Percentiles rank a stretch among this genome's conserved stretches.
These are phyloP conservation scores for Coemansia sp. DNA, from an alignment of 192 early-diverging fungal genomes.

Conservation along the genomic window DNA sequence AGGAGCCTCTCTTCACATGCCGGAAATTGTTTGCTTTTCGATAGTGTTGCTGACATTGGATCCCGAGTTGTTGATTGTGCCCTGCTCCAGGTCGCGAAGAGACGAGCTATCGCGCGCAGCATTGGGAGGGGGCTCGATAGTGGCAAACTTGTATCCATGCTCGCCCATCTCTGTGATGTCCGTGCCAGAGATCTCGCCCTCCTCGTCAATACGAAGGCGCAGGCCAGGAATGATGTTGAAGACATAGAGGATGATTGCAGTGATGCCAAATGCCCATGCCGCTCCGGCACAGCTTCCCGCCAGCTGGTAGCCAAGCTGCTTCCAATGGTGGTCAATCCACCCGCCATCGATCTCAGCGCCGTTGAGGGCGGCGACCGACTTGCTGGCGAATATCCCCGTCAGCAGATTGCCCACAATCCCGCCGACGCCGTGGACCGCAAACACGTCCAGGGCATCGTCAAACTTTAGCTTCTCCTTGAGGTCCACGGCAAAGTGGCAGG, in stretches of 20 bases:
- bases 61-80: constrained; percentile 5
- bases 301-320: constrained; percentile 72
- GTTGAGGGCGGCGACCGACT: constrained; percentile 61
- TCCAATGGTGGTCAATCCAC: constrained; percentile 76
- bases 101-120: constrained; percentile 14
- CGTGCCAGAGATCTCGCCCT: constrained; percentile 65
- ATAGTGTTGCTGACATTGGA: constrained; percentile 9
- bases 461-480: constrained; percentile 80
- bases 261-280: constrained; percentile 70
- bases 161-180: constrained; percentile 88
- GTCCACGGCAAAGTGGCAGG: constrained; percentile 76
- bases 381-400: constrained; percentile 82
- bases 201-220: constrained; percentile 67
- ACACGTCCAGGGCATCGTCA: constrained; percentile 91
- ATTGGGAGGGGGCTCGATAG: constrained; percentile 15
- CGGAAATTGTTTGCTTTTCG: constrained; percentile 16
- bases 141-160: constrained; percentile 49
- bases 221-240: constrained; percentile 73
- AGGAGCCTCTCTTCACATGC: neutral
- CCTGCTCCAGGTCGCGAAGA: constrained; percentile 17
- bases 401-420: constrained; percentile 76
- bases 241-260: constrained; percentile 62
- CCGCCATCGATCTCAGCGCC: constrained; percentile 60
- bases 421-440: constrained; percentile 82
- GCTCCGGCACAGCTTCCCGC: constrained; percentile 65